Evolutionary conservation across 2,329 filamentous ascomycete species (phyloP).

Genomic region (Clarireedia homoeocarpa): DNA sequence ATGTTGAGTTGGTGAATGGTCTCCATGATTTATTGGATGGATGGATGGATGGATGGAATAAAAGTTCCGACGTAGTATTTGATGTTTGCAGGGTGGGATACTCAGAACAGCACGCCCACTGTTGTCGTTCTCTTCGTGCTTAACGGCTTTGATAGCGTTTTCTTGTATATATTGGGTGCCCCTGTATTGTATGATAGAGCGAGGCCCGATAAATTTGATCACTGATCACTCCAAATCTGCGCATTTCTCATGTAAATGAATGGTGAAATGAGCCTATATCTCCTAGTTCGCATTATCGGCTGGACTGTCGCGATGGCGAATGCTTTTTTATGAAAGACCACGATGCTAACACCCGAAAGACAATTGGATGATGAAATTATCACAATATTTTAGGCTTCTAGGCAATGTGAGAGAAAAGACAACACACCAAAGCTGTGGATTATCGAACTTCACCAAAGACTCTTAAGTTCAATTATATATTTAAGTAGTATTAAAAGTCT

Average conservation of each 20-base stretch:
- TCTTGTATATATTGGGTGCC: neutral
- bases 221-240: neutral
- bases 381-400: too few relatives aligned
- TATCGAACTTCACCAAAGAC: too few relatives aligned
- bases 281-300: too few relatives aligned
- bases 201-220: neutral
- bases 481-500: too few relatives aligned
- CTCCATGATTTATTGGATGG: neutral
- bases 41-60: neutral
- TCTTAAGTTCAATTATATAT: too few relatives aligned
- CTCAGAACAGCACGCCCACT: neutral
- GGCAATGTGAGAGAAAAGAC: too few relatives aligned
- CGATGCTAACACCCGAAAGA: too few relatives aligned
- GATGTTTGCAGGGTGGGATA: neutral
- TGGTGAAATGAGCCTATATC: neutral
- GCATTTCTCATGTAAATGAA: neutral
- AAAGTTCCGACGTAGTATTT: too few relatives aligned
- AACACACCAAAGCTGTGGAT: too few relatives aligned
- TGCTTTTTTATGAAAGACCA: too few relatives aligned
- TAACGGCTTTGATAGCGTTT: neutral
- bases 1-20: neutral
- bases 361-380: too few relatives aligned
- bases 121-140: constrained; percentile 2
- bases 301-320: too few relatives aligned
- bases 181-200: neutral